phyloP scores from a whole-genome alignment of 148 eudicot genomes.

The Cornus kousa region DNA sequence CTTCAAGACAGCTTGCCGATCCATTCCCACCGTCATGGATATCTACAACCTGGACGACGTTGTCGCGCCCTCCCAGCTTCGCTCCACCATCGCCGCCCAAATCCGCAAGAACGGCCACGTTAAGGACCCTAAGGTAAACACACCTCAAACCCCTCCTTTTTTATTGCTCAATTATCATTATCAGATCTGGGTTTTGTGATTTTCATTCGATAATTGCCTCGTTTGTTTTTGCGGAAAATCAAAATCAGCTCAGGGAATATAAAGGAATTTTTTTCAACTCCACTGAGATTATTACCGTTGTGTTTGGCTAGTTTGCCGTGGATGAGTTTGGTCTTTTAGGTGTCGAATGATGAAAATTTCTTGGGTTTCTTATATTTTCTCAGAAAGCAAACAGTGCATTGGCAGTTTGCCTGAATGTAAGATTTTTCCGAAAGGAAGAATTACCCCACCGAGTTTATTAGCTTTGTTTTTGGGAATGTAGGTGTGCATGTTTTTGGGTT shows the following conservation, averaged over 20 bases:
- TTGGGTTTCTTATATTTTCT: background rate
- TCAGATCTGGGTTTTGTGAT: conserved; percentile 3
- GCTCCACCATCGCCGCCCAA: conserved; percentile 69
- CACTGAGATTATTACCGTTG: too few species aligned
- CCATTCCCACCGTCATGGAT: conserved; percentile 78
- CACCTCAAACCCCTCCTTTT: background rate
- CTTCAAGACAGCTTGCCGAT: conserved; percentile 73
- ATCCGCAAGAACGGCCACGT: conserved; percentile 73
- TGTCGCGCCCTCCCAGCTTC: conserved; percentile 60
- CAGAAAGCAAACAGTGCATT: background rate
- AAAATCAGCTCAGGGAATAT: background rate
- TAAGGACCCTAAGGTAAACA: conserved; percentile 65
- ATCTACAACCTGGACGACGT: conserved; percentile 81
- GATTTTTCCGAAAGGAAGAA: background rate
- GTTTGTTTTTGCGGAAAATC: background rate
- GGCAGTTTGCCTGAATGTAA: background rate
- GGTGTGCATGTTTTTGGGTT: too few species aligned
- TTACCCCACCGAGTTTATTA: too few species aligned
- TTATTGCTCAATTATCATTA: background rate
- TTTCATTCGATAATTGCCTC: background rate
- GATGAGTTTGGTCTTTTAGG: background rate
- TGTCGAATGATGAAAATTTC: background rate
- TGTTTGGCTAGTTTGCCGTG: too few species aligned
- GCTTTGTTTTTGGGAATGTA: too few species aligned
- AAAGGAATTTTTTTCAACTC: background rate